phyloP scores from a whole-genome alignment of 257 asterid species.

The Solanum medicagineum region DNA sequence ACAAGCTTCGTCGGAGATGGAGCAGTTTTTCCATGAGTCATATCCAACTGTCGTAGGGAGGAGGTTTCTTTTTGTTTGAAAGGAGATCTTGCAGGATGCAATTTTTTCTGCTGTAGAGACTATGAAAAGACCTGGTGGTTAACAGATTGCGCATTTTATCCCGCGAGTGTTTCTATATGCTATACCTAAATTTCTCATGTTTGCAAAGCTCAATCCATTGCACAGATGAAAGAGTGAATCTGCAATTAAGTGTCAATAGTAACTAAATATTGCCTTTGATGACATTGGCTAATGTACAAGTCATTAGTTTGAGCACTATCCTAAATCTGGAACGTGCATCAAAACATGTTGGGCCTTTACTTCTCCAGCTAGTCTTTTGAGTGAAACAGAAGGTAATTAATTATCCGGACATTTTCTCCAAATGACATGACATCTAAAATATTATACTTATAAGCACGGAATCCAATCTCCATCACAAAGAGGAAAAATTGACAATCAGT shows the following conservation, averaged over 20 bases:
- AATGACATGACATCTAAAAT: not conserved
- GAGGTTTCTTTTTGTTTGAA: too few species aligned
- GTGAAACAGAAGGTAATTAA: not conserved
- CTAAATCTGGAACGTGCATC: not conserved
- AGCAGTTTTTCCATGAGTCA: not conserved
- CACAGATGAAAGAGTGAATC: not conserved
- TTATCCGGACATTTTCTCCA: not conserved
- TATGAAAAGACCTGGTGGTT: not conserved
- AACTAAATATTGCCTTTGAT: too few species aligned
- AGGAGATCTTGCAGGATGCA: not conserved
- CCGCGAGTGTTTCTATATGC: too few species aligned
- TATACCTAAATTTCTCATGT: too few species aligned
- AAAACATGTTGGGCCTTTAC: not conserved
- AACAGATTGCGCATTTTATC: not conserved
- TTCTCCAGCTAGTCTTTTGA: not conserved
- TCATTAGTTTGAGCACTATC: not conserved
- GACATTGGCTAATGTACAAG: not conserved
- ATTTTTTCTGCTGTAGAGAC: not conserved
- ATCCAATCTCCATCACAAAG: not conserved
- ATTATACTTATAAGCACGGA: not conserved
- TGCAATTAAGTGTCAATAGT: too few species aligned
- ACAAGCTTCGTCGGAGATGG: not conserved
- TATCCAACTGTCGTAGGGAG: not conserved
- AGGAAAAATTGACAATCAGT: not conserved
- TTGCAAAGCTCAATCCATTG: not conserved